Evolutionary conservation across 495 filamentous ascomycete species (phyloP).

Genomic region (Neurospora sublineolata): DNA sequence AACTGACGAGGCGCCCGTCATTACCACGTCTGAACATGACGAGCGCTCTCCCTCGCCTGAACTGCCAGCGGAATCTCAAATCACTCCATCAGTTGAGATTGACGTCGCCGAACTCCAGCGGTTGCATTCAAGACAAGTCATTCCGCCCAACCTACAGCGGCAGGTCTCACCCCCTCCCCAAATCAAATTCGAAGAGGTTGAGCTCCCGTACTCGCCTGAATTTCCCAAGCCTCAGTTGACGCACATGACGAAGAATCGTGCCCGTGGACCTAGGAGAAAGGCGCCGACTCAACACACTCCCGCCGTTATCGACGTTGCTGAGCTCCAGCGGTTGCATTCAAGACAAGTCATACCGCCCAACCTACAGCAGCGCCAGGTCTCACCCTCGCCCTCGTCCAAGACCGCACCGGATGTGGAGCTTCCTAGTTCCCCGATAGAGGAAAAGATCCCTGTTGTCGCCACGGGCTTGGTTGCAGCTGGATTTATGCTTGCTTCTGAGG

Average conservation of each 20-base stretch:
- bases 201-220: neutral
- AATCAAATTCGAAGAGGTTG: neutral
- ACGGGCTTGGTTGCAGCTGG: neutral
- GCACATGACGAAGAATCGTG: conserved; percentile 83
- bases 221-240: conserved; percentile 47
- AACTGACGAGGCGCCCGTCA: neutral
- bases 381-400: neutral
- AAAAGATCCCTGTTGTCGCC: neutral
- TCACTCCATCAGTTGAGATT: neutral
- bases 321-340: neutral
- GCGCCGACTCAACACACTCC: conserved; percentile 41
- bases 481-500: neutral
- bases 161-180: neutral
- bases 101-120: neutral
- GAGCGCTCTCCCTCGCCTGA: neutral
- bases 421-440: neutral
- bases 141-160: neutral
- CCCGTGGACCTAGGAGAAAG: conserved; percentile 78
- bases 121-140: neutral
- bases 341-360: neutral
- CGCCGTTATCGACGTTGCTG: neutral
- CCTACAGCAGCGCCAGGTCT: neutral
- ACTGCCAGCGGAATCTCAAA: neutral
- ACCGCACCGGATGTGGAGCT: neutral
- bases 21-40: neutral